phyloP scores from a whole-genome alignment of 345 rosid species.

The Gossypium rotundifolium region DNA sequence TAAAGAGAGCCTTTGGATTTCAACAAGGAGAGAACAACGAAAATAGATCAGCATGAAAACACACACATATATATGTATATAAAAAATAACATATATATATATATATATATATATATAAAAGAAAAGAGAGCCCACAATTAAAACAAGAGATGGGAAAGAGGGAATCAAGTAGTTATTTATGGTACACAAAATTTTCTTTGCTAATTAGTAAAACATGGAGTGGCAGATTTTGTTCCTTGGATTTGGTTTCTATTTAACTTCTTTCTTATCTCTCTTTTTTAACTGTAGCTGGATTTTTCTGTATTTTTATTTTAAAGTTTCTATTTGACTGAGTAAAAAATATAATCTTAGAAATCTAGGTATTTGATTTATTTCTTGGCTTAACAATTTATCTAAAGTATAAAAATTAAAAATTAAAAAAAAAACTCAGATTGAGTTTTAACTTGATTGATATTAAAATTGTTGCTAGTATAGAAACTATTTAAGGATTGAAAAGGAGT shows the following conservation, averaged over 20 bases:
- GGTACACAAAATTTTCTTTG: neutral
- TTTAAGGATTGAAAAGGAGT: no score
- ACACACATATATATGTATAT: neutral
- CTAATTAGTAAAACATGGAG: neutral
- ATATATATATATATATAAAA: neutral
- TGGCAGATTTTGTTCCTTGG: slow-evolving; percentile 16
- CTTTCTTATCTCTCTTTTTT: neutral
- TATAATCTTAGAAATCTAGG: no score
- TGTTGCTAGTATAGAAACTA: fast-evolving
- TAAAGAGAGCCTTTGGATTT: slow-evolving; percentile 19
- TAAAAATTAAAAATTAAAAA: no score
- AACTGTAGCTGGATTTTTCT: neutral
- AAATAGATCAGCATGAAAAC: slow-evolving; percentile 10
- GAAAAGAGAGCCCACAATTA: slow-evolving; percentile 23
- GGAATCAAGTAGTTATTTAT: slow-evolving; percentile 12
- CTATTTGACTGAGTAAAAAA: no score
- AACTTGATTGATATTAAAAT: no score
- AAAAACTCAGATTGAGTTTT: no score
- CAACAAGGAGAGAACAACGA: slow-evolving; percentile 10
- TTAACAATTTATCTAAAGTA: no score
- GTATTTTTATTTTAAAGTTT: neutral
- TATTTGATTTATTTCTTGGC: no score
- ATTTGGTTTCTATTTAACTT: slow-evolving; percentile 3
- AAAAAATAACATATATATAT: no score
- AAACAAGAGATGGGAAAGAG: neutral